Percentiles rank a stretch among this genome's conserved stretches.
These are phyloP conservation scores for Suhomyces prunicola DNA, from an alignment of 805 yeast species.

Conservation along the genomic window DNA sequence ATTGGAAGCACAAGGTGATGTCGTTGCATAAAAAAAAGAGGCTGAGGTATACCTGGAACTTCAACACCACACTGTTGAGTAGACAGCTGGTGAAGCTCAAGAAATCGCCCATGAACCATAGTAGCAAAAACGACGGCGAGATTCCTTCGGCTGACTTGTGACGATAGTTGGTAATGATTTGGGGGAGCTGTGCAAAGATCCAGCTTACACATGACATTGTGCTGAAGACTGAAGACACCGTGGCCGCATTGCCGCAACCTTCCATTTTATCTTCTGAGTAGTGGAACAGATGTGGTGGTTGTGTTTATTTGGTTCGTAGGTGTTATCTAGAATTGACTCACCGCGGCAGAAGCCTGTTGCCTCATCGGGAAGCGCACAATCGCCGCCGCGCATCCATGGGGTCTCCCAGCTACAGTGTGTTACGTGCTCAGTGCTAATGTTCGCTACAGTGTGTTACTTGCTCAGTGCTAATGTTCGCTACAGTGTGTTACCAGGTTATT, in stretches of 20 bases:
- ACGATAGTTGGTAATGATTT: slow-evolving; percentile 56
- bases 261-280: background rate
- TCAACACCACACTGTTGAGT: slow-evolving; percentile 34
- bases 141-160: slow-evolving; percentile 66
- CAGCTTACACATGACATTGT: slow-evolving; percentile 50
- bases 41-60: slow-evolving; percentile 39
- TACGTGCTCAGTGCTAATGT: background rate
- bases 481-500: background rate
- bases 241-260: background rate
- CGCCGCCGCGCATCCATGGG: background rate
- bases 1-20: slow-evolving; percentile 37
- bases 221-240: slow-evolving; percentile 15
- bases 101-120: slow-evolving; percentile 59
- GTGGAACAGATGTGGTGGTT: too few species aligned
- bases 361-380: background rate
- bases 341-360: background rate
- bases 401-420: background rate
- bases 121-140: slow-evolving; percentile 53
- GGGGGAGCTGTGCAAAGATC: slow-evolving; percentile 76
- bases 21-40: slow-evolving; percentile 40
- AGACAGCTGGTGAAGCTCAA: slow-evolving; percentile 40
- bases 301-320: background rate
- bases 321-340: background rate
- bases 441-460: background rate
- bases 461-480: too few species aligned